phyloP scores from a whole-genome alignment of 1,284 basidiomycete species.

The Ustilago sp. region DNA sequence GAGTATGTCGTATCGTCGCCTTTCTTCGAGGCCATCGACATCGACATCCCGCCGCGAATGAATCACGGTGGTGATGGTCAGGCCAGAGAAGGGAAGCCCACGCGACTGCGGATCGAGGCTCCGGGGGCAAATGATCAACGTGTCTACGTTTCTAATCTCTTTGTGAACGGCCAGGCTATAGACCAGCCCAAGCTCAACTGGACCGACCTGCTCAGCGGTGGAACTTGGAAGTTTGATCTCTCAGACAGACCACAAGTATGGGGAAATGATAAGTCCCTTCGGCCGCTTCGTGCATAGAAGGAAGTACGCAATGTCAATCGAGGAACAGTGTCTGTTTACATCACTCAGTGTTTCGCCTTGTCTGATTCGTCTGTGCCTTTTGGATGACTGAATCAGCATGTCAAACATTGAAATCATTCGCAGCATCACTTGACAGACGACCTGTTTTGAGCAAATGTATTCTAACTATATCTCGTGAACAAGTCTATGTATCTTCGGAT shows the following conservation, averaged over 20 bases:
- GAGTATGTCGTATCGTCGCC: conserved; percentile 79
- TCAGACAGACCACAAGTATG: conserved; percentile 21
- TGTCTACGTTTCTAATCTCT: conserved; percentile 31
- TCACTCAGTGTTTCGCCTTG: no score
- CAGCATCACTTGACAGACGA: no score
- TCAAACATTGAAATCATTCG: no score
- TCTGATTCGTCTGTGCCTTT: no score
- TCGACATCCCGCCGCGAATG: conserved; percentile 73
- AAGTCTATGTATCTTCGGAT: neutral
- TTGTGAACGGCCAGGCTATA: conserved; percentile 26
- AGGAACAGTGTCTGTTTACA: neutral
- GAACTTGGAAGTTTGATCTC: conserved; percentile 42
- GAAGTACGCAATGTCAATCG: neutral
- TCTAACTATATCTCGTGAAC: neutral
- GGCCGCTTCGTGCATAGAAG: conserved; percentile 17
- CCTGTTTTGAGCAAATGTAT: no score
- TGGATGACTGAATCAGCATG: no score
- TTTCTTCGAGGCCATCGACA: conserved; percentile 77
- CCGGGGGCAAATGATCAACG: conserved; percentile 23
- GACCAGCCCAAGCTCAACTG: conserved; percentile 30
- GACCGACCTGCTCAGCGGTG: conserved; percentile 36
- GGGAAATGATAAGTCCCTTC: conserved; percentile 23
- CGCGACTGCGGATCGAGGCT: conserved; percentile 27
- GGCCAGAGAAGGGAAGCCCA: neutral
- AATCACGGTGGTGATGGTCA: neutral